Base-by-base conservation (phyloP, 768 basidiomycete species). In the Mycena maculata region DNA sequence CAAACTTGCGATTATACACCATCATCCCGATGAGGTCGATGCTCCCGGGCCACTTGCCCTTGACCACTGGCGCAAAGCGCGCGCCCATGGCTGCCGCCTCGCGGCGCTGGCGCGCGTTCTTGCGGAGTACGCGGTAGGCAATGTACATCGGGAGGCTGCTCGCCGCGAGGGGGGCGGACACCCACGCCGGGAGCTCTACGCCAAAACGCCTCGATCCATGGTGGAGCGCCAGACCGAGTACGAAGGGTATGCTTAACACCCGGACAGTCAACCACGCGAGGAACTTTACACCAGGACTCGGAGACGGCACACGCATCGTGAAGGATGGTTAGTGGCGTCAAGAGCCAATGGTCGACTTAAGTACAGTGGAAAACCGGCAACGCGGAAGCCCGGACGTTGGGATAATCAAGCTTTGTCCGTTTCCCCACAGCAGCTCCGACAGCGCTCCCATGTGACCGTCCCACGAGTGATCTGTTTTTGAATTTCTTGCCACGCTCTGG, bases 61-160 rank as follows among this genome's bases (percentile, higher is more conserved):
- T 49, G 7, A 75, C 38, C 16, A 30, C 6, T 4, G 60, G 69
- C 49, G 73, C 77, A 6, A 65, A 62, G 12, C 75, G 74, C 16
- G 77, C 76, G 20, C 78, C 80, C 67, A 76, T 60, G 4, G 70
- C 47, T 8, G 33, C 57, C 23, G 64, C 70, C 52, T 71, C 65
- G 13, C 54, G 28, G 25, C 57, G 57, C 23, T 73, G 67, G 18
- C 44, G 50, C 4, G 47, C 53, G 12, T 50, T 31, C 27, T 39
- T 41, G 20, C 23, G 33, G 53, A 54, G 3, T 1, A 63, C 28
- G 42, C 62, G 54, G 47, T 56, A 67, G 20, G 23, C 20, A 3
- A 63, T 23, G 20, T 67, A 71, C 31, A 67, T 22, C 27, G 69
- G 69, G 13, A 67, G 23, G 47, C 65, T 71, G 22, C 62, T 62